Conservation (phyloP, 495 filamentous ascomycete genomes). For the Aspergillus campestris region DNA sequence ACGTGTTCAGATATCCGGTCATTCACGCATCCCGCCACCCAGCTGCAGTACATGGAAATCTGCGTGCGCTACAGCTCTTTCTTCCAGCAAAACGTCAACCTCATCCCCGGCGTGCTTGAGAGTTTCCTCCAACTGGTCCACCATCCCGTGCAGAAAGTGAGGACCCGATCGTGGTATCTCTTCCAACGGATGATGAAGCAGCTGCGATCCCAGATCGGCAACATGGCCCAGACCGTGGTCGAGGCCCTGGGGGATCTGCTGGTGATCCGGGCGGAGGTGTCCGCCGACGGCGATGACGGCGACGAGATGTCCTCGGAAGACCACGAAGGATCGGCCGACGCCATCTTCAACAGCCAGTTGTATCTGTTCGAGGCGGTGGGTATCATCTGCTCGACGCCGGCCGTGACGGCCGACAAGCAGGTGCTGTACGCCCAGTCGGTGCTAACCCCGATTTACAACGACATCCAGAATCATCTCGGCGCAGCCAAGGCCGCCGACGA, state of each 20-base stretch:
- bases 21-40: constrained; percentile 82
- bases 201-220: constrained; percentile 70
- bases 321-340: constrained; percentile 77
- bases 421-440: constrained; percentile 76
- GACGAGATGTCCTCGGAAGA: constrained; percentile 93
- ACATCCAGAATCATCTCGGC: constrained; percentile 70
- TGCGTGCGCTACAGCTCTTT: constrained; percentile 90
- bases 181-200: constrained; percentile 92
- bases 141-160: constrained; percentile 73
- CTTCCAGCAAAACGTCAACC: constrained; percentile 71
- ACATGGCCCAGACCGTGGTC: constrained; percentile 82
- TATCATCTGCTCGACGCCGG: constrained; percentile 69
- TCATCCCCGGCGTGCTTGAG: constrained; percentile 80
- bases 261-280: constrained; percentile 80
- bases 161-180: constrained; percentile 90
- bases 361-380: constrained; percentile 93
- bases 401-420: constrained; percentile 72
- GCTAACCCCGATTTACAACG: constrained; percentile 73
- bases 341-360: constrained; percentile 81
- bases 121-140: constrained; percentile 87
- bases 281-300: constrained; percentile 61
- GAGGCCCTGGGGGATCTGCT: constrained; percentile 82
- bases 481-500: constrained; percentile 72
- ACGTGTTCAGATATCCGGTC: constrained; percentile 58
- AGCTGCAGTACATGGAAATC: constrained; percentile 97